Evolutionary conservation across 371 early-diverging fungal genomes (phyloP), one percentile per base, ranked within the genome.

Genomic region (Rozella allomycis): DNA sequence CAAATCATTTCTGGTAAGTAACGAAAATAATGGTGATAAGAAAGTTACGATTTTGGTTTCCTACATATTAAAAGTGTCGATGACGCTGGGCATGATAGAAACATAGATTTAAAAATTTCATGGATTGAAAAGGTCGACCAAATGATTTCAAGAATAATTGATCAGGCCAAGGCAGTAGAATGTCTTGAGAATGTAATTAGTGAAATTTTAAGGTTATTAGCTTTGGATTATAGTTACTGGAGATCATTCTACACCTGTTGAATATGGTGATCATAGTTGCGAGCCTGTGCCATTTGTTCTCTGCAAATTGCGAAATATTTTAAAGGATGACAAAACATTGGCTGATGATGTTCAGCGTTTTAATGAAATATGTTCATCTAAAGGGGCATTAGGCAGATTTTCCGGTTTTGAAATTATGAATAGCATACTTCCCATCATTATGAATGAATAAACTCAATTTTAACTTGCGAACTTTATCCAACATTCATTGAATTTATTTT

Each of bases 41-140:
- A 42, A 12, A 17, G 26, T 10, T 54, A 62, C 22, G 45, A 51
- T 12, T 59, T 62, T 50, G 56, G 58, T 6, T 60, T 62, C 36
- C 38, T 58, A 26, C 62, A 62, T 40, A 49, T 62, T 13, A 62
- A 61, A 33, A 62, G 59, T 4, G 62, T 62, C 4, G 63, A 62
- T 39, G 58, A 62, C 41, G 56, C 62, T 4, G 58, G 63, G 0
- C 61, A 59, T 45, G 61, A 59, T 31, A 35, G 43, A 4, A 41
- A 48, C 26, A 36, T 50, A 7, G 20, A 40, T 2, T 44, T 49
- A 13, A 58, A 58, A 45, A 46, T 54, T 34, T 25, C 50, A 20
- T 58, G 49, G 26, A 26, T 61, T 8, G 46, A 58, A 23, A 44
- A 50, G 17, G 48, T 60, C 18, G 62, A 61, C 37, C 21, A 23